A percentile compares a stretch with the other conserved stretches of the same genome.
These are phyloP conservation scores for Niebla homalea DNA, from an alignment of 495 filamentous ascomycete genomes.

Conservation along the genomic window DNA sequence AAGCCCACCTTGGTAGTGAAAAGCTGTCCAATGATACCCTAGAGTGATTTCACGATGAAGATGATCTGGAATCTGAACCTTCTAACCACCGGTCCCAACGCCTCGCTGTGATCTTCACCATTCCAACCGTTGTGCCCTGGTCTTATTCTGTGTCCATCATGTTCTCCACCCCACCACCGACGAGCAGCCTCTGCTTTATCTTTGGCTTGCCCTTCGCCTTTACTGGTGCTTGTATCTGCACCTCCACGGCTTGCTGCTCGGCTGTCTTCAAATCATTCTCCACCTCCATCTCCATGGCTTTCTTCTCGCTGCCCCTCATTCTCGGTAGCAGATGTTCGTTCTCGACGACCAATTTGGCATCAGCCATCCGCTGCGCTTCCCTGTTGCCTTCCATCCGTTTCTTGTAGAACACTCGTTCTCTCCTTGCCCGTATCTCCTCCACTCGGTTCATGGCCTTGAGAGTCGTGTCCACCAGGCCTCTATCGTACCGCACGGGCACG, in stretches of 20 bases:
- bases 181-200: conserved; percentile 46
- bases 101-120: conserved; percentile 10
- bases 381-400: conserved; percentile 81
- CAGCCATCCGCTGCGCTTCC: conserved; percentile 56
- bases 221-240: conserved; percentile 15
- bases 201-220: conserved; percentile 31
- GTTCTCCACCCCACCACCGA: conserved; percentile 54
- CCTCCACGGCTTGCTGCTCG: conserved; percentile 13
- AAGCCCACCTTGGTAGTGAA: conserved; percentile 12
- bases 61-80: neutral
- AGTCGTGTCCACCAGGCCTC: conserved; percentile 73
- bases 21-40: neutral
- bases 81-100: conserved; percentile 6
- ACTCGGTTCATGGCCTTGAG: conserved; percentile 86
- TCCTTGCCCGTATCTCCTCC: conserved; percentile 64
- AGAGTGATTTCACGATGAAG: neutral
- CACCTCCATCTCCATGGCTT: conserved; percentile 35
- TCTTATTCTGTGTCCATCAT: conserved; percentile 60
- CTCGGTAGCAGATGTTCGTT: conserved; percentile 76
- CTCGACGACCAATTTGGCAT: conserved; percentile 78
- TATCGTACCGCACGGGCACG: conserved; percentile 88
- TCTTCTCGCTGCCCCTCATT: conserved; percentile 42
- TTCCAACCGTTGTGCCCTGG: neutral
- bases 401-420: conserved; percentile 87
- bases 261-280: conserved; percentile 21